Conservation (phyloP, 495 filamentous ascomycete genomes). For the Cercophora newfieldiana region DNA sequence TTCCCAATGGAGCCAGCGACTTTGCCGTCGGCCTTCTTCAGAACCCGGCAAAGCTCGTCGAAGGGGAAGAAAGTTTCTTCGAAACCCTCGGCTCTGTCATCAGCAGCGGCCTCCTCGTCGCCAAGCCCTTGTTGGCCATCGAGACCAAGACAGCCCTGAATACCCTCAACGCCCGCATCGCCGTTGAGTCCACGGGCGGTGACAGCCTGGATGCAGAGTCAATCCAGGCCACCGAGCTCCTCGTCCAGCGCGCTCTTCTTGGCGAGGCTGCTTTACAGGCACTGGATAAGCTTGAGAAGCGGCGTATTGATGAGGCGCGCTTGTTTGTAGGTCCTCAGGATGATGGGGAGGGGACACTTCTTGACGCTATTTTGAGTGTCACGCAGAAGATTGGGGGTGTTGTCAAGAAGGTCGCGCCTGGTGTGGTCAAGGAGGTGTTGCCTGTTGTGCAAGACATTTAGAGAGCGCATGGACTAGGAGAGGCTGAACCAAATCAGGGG, state of each 20-base stretch:
- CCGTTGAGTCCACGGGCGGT: background rate
- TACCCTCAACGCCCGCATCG: background rate
- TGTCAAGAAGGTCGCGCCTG: no score
- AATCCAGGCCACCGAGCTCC: conserved; percentile 19
- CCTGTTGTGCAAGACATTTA: no score
- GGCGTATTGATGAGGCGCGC: no score
- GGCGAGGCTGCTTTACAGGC: conserved; percentile 42
- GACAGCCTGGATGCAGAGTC: background rate
- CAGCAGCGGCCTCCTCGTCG: conserved; percentile 5
- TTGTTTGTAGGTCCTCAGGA: no score
- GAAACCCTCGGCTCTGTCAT: conserved; percentile 12
- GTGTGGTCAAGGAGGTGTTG: no score
- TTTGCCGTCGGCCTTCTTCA: conserved; percentile 1
- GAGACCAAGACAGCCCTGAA: background rate
- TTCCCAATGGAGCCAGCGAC: background rate
- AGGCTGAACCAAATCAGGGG: no score
- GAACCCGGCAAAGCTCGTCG: conserved; percentile 1
- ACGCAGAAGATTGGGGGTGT: no score
- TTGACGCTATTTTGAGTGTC: no score
- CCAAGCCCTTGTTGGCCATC: conserved; percentile 12
- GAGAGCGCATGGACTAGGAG: no score
- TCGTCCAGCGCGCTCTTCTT: conserved; percentile 36
- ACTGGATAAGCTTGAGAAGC: conserved; percentile 32
- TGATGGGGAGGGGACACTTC: no score
- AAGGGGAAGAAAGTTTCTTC: conserved; percentile 17